Conservation (phyloP, 2,329 filamentous ascomycete genomes). For the Fusarium nelsonii region DNA sequence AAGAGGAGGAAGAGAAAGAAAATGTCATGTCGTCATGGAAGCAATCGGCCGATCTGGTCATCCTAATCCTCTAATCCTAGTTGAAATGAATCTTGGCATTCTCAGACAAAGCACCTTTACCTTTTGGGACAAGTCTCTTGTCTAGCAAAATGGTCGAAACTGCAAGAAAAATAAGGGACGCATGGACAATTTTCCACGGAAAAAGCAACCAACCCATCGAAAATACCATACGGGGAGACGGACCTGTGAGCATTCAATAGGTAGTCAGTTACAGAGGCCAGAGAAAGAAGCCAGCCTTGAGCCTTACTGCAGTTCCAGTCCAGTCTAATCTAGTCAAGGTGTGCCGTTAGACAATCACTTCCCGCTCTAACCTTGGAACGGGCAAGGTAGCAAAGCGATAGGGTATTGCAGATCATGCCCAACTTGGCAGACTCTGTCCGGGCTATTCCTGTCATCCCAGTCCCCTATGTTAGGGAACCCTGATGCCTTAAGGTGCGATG, state of each 20-base stretch:
- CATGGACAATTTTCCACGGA: slow-evolving; percentile 5
- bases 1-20: slow-evolving; percentile 7
- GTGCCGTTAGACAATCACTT: slow-evolving; percentile 35
- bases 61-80: slow-evolving; percentile 20
- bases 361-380: slow-evolving; percentile 25
- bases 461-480: slow-evolving; percentile 24
- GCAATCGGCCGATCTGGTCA: slow-evolving; percentile 45
- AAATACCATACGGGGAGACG: slow-evolving; percentile 25
- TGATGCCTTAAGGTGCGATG: slow-evolving; percentile 31
- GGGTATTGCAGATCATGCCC: slow-evolving; percentile 46
- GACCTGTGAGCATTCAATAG: neutral
- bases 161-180: slow-evolving; percentile 3
- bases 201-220: slow-evolving; percentile 14
- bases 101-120: slow-evolving; percentile 29
- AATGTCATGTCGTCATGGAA: slow-evolving; percentile 39
- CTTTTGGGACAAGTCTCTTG: slow-evolving; percentile 31
- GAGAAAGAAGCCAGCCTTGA: slow-evolving; percentile 15
- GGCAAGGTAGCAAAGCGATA: slow-evolving; percentile 21
- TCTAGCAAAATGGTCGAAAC: slow-evolving; percentile 5
- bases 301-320: slow-evolving; percentile 6
- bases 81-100: slow-evolving; percentile 44
- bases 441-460: slow-evolving; percentile 38
- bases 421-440: slow-evolving; percentile 30
- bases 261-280: slow-evolving; percentile 1
- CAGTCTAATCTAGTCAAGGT: slow-evolving; percentile 11